Base-by-base conservation (phyloP, 352 stramenopile species). In the Pythium monospermum region DNA sequence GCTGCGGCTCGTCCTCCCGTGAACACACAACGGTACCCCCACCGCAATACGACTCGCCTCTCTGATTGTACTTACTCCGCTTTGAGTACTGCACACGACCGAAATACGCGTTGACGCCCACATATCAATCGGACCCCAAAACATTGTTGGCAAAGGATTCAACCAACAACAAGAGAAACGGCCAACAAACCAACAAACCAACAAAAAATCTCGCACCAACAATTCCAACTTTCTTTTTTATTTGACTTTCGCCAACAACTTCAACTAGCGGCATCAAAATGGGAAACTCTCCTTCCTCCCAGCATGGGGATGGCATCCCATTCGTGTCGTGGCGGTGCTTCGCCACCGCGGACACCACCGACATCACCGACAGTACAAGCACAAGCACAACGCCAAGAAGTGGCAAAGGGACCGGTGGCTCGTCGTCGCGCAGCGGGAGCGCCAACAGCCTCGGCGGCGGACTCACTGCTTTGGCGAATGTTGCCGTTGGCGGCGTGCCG, bases 321-420 rank as follows among this genome's bases (percentile, higher is more conserved):
- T 90, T 90, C 58, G 73, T 90, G 30, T 68, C 64, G 13, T 90
- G 78, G 78, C 67, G 55, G 46, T 70, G 22, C 31, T 48, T 64
- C 28, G 58, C 45, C 12, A 12, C 38, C 13, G 21, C 19, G 46
- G 21, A 45, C 45, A 7, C 16, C 31, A 21, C 23, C 31, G 32
- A 19, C 25, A 27, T 37, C 26, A 19, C n/a, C n/a, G 46, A 44
- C 27, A 38, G 21, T 4, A 51, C 33, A 19, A 33, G 18, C n/a
- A 39, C 37, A 12, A 44, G 48, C 38, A 47, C 31, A 8, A 1
- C 30, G 30, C 27, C 43, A 5, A 23, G 38, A 27, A 4, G 26
- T 23, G 32, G 15, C 19, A n/a, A 18, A 18, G 35, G 25, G 18
- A 43, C 43, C 2, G 6, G 27, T 10, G 13, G 41, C 1, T 52